phyloP scores from a whole-genome alignment of 371 early-diverging fungal genomes.

The Conidiobolus incongruus region DNA sequence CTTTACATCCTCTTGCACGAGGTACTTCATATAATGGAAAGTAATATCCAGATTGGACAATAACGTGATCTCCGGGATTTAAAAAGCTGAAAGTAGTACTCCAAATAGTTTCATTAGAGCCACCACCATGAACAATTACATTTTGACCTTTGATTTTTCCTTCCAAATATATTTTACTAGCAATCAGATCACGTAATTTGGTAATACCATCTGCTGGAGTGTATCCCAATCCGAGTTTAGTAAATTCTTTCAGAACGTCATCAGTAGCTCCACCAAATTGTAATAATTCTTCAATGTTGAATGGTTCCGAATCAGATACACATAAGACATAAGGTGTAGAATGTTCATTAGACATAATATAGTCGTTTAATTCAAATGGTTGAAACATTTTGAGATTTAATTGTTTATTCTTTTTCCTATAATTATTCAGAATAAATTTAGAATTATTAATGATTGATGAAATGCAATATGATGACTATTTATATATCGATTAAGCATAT shows the following conservation, averaged over 20 bases:
- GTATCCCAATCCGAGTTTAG: not conserved
- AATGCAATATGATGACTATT: too few species aligned
- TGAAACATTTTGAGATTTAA: too few species aligned
- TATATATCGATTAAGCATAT: too few species aligned
- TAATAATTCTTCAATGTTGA: not conserved
- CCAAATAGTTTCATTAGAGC: not conserved
- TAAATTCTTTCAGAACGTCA: not conserved
- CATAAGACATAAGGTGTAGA: not conserved
- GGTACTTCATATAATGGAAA: not conserved
- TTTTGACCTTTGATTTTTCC: not conserved
- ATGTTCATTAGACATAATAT: not conserved
- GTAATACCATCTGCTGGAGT: not conserved
- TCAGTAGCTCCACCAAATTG: not conserved
- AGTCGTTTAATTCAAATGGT: too few species aligned
- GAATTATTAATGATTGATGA: too few species aligned
- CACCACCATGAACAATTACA: not conserved
- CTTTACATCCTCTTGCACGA: not conserved
- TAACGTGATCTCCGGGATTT: not conserved
- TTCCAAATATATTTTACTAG: not conserved
- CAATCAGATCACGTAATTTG: not conserved
- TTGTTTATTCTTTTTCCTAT: too few species aligned
- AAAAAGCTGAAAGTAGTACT: not conserved
- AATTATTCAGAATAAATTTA: too few species aligned
- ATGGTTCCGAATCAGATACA: not conserved
- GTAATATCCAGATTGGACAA: not conserved